Conservation (phyloP, 2,329 filamentous ascomycete species). For the Teratosphaeriaceae sp. region DNA sequence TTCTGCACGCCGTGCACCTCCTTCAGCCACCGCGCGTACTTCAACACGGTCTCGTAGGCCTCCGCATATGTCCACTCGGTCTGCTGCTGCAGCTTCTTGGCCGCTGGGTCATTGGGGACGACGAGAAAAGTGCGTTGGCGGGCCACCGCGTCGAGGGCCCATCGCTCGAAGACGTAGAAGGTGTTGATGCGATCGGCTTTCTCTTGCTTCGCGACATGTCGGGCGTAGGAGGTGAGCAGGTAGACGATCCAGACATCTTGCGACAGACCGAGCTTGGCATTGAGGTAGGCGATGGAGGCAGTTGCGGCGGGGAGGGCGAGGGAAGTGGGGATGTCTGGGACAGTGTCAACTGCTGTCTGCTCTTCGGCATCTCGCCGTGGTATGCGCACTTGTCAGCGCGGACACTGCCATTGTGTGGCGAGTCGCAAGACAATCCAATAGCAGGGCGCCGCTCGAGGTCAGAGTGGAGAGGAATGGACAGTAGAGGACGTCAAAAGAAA, state of each 20-base stretch:
- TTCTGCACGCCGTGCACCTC: constrained; percentile 56
- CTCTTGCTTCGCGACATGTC: constrained; percentile 19
- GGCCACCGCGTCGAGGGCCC: constrained; percentile 51
- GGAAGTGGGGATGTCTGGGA: constrained; percentile 8
- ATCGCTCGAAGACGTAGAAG: constrained; percentile 69
- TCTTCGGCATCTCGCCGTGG: too few species aligned
- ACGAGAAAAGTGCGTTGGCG: constrained; percentile 24
- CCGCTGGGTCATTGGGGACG: constrained; percentile 20
- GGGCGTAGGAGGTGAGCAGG: constrained; percentile 49
- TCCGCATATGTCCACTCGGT: constrained; percentile 64
- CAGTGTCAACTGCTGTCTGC: not conserved
- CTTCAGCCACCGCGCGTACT: constrained; percentile 70
- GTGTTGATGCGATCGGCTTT: constrained; percentile 55
- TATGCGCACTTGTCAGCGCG: too few species aligned
- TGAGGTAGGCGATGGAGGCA: constrained; percentile 68
- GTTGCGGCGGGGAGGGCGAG: constrained; percentile 45
- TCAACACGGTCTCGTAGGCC: constrained; percentile 62
- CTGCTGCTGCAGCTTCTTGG: constrained; percentile 12
- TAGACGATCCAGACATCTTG: constrained; percentile 56
- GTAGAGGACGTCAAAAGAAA: too few species aligned
- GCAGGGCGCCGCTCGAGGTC: too few species aligned
- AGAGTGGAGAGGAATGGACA: too few species aligned
- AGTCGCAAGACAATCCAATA: too few species aligned
- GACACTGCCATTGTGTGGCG: too few species aligned
- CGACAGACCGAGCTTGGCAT: constrained; percentile 60